Base-by-base conservation (phyloP, 805 yeast genomes). In the Pichia thaimueangensis region DNA sequence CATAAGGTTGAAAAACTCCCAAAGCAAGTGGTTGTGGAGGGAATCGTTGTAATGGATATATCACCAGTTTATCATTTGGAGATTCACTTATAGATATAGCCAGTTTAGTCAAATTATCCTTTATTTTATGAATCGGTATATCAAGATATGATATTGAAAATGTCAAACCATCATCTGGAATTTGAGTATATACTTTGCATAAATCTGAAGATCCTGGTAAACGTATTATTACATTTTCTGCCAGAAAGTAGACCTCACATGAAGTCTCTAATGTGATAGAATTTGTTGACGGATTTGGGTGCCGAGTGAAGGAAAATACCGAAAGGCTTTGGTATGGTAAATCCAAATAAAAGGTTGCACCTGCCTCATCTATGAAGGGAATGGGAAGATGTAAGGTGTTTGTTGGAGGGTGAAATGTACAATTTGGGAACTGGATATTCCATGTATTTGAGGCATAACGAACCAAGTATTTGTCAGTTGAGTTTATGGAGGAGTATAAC, bases 171-270 rank as follows among this genome's bases (percentile, higher is more conserved):
- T 44, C 45, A 16, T 27, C 29, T 3, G 37, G 15, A 8, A 39
- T 17, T 31, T 32, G 16, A 16, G 39, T 23, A 28, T 39, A 38
- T 3, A 42, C 30, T 3, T 30, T 13, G 5, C 41, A 16, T 11
- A 40, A 16, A 1, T 15, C 11, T 8, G 19, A 10, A 6, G 44
- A 36, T 15, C 41, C 30, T 0, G 56, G 56, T 17, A 57, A 36
- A 29, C 51, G 47, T 1, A 56, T 28, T 2, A 56, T 20, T 6
- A 58, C 32, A 1, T 42, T 41, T 9, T 54, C 59, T 20, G 55
- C 54, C 20, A 58, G 39, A 15, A 58, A 44, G 29, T 56, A 57
- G 1, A 60, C 27, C 54, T 58, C 54, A 9, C 56, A 43, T 8
- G 38, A 38, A 8, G 54, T 35, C 27, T 44, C 42, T 12, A 49